Conservation (phyloP, 108 stramenopile species). For the Nitzschia sp. region DNA sequence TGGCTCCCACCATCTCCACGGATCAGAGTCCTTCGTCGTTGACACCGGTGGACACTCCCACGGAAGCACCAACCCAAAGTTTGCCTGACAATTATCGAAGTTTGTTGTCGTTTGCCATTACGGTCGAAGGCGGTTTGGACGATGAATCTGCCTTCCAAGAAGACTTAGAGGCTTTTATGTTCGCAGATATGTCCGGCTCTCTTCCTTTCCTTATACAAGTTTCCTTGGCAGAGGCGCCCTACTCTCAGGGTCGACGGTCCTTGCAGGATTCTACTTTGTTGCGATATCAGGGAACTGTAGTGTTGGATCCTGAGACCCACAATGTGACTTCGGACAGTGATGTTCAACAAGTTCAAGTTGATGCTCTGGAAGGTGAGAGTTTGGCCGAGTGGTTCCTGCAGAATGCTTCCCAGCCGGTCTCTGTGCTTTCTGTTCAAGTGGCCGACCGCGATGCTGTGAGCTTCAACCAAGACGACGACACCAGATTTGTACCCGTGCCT, state of each 20-base stretch:
- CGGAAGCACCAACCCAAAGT: neutral
- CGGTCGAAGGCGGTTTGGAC: slow-evolving; percentile 5
- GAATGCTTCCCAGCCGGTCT: neutral
- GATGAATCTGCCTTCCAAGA: slow-evolving; percentile 4
- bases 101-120: slow-evolving; percentile 11
- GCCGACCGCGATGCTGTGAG: slow-evolving; percentile 2
- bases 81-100: neutral
- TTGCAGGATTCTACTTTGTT: slow-evolving; percentile 10
- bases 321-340: neutral
- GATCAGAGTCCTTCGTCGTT: neutral
- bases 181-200: neutral
- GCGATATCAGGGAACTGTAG: neutral
- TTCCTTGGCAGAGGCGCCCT: neutral
- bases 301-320: neutral
- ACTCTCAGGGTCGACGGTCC: neutral
- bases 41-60: neutral
- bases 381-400: neutral
- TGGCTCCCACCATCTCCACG: neutral
- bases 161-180: slow-evolving; percentile 8
- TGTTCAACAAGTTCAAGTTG: slow-evolving; percentile 6
- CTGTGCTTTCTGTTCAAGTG: slow-evolving; percentile 10
- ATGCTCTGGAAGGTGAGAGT: neutral
- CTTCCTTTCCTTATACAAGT: neutral
- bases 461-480: neutral
- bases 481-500: neutral